phyloP scores from a whole-genome alignment of 495 filamentous ascomycete species.

The Penicillium parvum region DNA sequence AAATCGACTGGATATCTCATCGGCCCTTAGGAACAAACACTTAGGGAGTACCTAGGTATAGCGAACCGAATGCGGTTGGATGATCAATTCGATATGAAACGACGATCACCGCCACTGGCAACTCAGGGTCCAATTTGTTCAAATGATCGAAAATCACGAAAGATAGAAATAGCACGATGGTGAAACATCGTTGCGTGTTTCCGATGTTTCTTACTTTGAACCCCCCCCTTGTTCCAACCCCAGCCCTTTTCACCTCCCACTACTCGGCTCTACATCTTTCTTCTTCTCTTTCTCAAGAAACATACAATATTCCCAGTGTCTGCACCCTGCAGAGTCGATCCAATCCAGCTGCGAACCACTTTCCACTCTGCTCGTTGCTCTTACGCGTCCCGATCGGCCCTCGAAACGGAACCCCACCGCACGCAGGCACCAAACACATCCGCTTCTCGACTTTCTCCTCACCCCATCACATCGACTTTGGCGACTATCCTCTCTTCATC shows the following conservation, averaged over 20 bases:
- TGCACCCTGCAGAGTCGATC: not conserved
- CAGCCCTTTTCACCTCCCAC: too few species aligned
- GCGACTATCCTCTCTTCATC: not conserved
- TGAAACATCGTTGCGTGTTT: not conserved
- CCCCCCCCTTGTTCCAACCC: not conserved
- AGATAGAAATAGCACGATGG: too few species aligned
- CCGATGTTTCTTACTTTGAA: not conserved
- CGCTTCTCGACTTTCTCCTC: slow-evolving; percentile 3
- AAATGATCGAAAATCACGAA: too few species aligned
- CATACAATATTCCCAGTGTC: too few species aligned
- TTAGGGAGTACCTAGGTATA: too few species aligned
- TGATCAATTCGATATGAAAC: slow-evolving; percentile 17
- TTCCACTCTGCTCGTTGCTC: slow-evolving; percentile 13
- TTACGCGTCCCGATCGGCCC: slow-evolving; percentile 31
- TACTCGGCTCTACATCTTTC: too few species aligned
- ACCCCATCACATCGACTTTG: slow-evolving; percentile 7
- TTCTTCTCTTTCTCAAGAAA: too few species aligned
- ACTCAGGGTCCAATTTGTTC: slow-evolving; percentile 18
- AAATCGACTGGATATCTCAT: too few species aligned
- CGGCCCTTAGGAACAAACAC: too few species aligned
- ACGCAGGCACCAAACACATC: slow-evolving; percentile 27
- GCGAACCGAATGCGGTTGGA: slow-evolving; percentile 16
- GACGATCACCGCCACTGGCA: slow-evolving; percentile 17
- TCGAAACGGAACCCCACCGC: slow-evolving; percentile 34
- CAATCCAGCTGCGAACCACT: not conserved